Conservation (phyloP, 164 flowering plant species). For the Magnolia kwangsiensis region DNA sequence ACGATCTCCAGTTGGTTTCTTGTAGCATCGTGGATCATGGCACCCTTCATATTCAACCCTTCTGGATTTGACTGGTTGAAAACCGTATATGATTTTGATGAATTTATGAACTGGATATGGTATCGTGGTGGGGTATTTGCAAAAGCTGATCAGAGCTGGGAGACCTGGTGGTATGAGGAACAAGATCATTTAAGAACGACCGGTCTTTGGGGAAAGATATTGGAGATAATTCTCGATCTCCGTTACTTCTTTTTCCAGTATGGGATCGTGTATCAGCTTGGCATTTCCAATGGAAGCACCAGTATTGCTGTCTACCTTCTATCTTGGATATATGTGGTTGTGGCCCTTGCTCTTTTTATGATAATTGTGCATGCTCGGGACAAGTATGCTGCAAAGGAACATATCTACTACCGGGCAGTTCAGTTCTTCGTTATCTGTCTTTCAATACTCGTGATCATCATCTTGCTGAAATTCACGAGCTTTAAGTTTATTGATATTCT, state of each 20-base stretch:
- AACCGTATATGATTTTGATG: slow-evolving; percentile 88
- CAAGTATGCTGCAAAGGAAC: slow-evolving; percentile 70
- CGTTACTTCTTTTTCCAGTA: slow-evolving; percentile 97
- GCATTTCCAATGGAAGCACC: slow-evolving; percentile 49
- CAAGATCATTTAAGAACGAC: slow-evolving; percentile 82
- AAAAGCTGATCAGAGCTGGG: slow-evolving; percentile 90
- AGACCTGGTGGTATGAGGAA: slow-evolving; percentile 97
- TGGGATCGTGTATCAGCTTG: slow-evolving; percentile 75
- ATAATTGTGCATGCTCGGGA: slow-evolving; percentile 60
- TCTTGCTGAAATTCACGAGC: slow-evolving; percentile 54
- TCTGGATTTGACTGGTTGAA: slow-evolving; percentile 98
- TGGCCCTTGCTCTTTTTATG: slow-evolving; percentile 49
- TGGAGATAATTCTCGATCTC: slow-evolving; percentile 81
- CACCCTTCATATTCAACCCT: slow-evolving; percentile 91
- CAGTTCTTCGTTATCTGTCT: slow-evolving; percentile 55
- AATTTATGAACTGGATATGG: slow-evolving; percentile 92
- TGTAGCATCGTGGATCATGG: slow-evolving; percentile 83
- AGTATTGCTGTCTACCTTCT: slow-evolving; percentile 79
- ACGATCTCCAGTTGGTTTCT: slow-evolving; percentile 91
- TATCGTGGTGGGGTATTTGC: slow-evolving; percentile 57
- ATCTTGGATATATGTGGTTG: slow-evolving; percentile 76
- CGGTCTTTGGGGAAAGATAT: slow-evolving; percentile 86
- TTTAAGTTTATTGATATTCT: slow-evolving; percentile 56
- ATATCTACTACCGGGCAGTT: slow-evolving; percentile 68
- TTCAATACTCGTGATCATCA: slow-evolving; percentile 42